Evolutionary conservation across 2,329 filamentous ascomycete genomes (phyloP).

Genomic region (Dactylonectria estremocensis): DNA sequence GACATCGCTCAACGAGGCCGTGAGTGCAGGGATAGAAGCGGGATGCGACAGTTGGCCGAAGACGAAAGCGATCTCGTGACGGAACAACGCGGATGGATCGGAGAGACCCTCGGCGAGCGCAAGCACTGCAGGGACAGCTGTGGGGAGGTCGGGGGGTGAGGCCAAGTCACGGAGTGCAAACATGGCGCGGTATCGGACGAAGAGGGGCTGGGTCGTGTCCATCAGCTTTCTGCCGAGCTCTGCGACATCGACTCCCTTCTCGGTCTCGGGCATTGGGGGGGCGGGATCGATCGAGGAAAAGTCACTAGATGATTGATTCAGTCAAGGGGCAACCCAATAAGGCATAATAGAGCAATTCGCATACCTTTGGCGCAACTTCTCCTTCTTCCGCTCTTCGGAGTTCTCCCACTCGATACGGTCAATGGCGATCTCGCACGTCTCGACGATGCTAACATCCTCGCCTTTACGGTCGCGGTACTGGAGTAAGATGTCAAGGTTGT

Average conservation of each 20-base stretch:
- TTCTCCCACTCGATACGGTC: conserved; percentile 96
- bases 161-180: conserved; percentile 96
- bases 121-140: conserved; percentile 87
- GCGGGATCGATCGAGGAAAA: conserved; percentile 97
- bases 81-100: conserved; percentile 92
- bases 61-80: conserved; percentile 98
- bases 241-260: conserved; percentile 80
- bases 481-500: conserved; percentile 81
- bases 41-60: conserved; percentile 97
- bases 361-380: conserved; percentile 88
- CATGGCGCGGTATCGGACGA: conserved; percentile 97
- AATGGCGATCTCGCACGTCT: conserved; percentile 98
- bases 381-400: conserved; percentile 77
- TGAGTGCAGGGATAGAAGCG: conserved; percentile 93
- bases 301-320: conserved; percentile 73
- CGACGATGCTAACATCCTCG: conserved; percentile 86
- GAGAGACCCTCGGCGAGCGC: conserved; percentile 88
- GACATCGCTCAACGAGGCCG: conserved; percentile 81
- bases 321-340: conserved; percentile 41
- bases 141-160: conserved; percentile 91
- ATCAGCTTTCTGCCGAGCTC: conserved; percentile 84
- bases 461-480: conserved; percentile 80
- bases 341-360: conserved; percentile 41
- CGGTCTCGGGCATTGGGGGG: conserved; percentile 84
- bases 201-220: conserved; percentile 84